phyloP scores from a whole-genome alignment of 1,139 yeast genomes.

The Pneumocystis canis region DNA sequence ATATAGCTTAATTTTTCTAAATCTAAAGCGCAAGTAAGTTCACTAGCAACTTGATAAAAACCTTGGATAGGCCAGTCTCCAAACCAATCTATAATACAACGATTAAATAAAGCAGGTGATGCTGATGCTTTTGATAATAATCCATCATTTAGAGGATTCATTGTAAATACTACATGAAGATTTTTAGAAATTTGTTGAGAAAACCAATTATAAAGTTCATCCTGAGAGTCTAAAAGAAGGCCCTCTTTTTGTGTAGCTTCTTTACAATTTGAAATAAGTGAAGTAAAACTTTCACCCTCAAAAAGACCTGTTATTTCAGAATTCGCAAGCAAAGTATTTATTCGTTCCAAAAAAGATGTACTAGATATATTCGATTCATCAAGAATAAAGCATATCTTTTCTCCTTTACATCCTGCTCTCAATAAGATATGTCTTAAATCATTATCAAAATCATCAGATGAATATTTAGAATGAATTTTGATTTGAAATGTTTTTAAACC shows the following conservation, averaged over 20 bases:
- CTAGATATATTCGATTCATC: constrained; percentile 72
- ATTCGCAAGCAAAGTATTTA: constrained; percentile 83
- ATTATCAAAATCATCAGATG: constrained; percentile 51
- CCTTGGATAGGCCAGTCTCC: constrained; percentile 60
- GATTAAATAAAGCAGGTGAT: constrained; percentile 81
- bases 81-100: constrained; percentile 85
- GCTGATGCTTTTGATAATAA: constrained; percentile 37
- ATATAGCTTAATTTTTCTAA: constrained; percentile 35
- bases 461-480: constrained; percentile 40
- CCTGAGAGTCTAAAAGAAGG: constrained; percentile 47
- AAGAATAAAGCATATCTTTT: constrained; percentile 54
- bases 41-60: constrained; percentile 36
- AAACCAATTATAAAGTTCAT: constrained; percentile 67
- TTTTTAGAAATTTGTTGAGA: constrained; percentile 50
- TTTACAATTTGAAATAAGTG: constrained; percentile 42
- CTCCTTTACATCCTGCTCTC: constrained; percentile 40
- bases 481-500: constrained; percentile 54
- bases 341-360: constrained; percentile 69
- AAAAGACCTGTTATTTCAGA: constrained; percentile 87
- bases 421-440: constrained; percentile 43
- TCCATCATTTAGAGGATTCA: constrained; percentile 39
- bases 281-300: constrained; percentile 52
- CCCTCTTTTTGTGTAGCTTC: constrained; percentile 51
- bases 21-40: constrained; percentile 35
- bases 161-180: constrained; percentile 70